Percentiles rank a stretch among this genome's conserved stretches.
These are phyloP conservation scores for Diaporthe longicolla DNA, from an alignment of 2,329 filamentous ascomycete genomes.

Conservation along the genomic window DNA sequence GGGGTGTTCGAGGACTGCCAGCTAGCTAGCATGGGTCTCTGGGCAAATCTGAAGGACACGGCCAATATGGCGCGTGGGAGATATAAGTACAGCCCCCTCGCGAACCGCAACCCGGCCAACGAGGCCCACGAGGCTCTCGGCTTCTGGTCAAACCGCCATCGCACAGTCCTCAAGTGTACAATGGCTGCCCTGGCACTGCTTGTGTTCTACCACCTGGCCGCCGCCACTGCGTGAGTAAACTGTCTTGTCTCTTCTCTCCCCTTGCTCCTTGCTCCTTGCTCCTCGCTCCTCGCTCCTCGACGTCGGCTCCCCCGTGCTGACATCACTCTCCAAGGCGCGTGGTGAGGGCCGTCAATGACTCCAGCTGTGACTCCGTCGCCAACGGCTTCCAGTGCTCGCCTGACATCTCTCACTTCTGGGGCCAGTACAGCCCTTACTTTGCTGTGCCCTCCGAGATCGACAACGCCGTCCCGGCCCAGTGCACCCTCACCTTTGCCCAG, in stretches of 20 bases:
- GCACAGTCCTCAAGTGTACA: constrained; percentile 44
- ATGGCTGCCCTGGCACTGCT: constrained; percentile 44
- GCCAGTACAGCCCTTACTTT: constrained; percentile 90
- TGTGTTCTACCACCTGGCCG: constrained; percentile 45
- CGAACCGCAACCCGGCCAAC: constrained; percentile 39
- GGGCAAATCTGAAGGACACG: constrained; percentile 41
- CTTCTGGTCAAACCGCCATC: constrained; percentile 44
- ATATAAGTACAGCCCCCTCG: constrained; percentile 50
- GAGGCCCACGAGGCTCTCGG: constrained; percentile 43
- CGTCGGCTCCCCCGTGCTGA: neutral
- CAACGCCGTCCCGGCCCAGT: constrained; percentile 73
- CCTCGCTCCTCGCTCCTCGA: too few relatives aligned
- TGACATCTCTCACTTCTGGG: constrained; percentile 79
- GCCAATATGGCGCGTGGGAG: constrained; percentile 43
- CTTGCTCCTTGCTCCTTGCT: too few relatives aligned
- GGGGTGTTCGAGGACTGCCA: neutral
- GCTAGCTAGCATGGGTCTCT: constrained; percentile 23
- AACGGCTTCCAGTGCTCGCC: constrained; percentile 75
- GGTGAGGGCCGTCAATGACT: constrained; percentile 39
- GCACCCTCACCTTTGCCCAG: constrained; percentile 83
- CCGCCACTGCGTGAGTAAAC: constrained; percentile 47
- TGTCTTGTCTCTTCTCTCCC: neutral
- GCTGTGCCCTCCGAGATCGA: constrained; percentile 78
- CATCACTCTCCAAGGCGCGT: constrained; percentile 21
- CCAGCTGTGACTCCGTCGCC: constrained; percentile 65